Base-by-base conservation (phyloP, 2,329 filamentous ascomycete genomes). In the Zasmidium citrigriseum region DNA sequence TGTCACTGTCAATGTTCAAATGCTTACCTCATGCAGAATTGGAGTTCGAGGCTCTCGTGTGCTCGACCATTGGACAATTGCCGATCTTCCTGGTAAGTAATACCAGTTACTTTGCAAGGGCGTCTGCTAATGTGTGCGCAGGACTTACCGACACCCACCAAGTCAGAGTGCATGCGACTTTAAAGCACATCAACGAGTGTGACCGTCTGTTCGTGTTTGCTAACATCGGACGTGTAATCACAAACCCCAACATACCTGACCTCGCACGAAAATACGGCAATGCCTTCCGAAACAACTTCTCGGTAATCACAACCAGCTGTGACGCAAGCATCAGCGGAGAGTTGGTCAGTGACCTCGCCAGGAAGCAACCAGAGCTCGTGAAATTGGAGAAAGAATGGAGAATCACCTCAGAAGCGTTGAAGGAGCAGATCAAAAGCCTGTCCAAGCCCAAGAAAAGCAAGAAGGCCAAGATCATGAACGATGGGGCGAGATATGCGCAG, bases 81-180 rank as follows among this genome's bases (percentile, higher is more conserved):
- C 49, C 0, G 64, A 66, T 50, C 54, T 66, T 1, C 60, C 64
- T 34, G 63, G 63, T 63, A 57, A 23, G 55, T 20, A 4, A 25
- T 21, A 10, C 16, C n/a, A 24, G 2, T n/a, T 25, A 51, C 21
- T 18, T 29, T n/a, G 16, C 5, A 12, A 41, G 12, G 34, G 2
- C 24, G 11, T 16, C n/a, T 23, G 20, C 34, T 57, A 18, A 52
- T 45, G 7, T 18, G 16, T 25, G 46, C 25, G 4, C 27, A 62
- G 64, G 64, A 2, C 41, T 60, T 2, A 22, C 20, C 22, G 64
- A 66, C 23, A 62, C 53, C 3, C 61, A 63, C 34, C 29, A 11
- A 1, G 44, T 63, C 0, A 46, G 58, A 21, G 57, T 63, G 4
- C 48, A 57, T 9, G 51, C 54, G 2, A 54, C 48, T 1, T 25